Base-by-base conservation (phyloP, 129 eudicot genomes). In the Flaveria sonorensis region DNA sequence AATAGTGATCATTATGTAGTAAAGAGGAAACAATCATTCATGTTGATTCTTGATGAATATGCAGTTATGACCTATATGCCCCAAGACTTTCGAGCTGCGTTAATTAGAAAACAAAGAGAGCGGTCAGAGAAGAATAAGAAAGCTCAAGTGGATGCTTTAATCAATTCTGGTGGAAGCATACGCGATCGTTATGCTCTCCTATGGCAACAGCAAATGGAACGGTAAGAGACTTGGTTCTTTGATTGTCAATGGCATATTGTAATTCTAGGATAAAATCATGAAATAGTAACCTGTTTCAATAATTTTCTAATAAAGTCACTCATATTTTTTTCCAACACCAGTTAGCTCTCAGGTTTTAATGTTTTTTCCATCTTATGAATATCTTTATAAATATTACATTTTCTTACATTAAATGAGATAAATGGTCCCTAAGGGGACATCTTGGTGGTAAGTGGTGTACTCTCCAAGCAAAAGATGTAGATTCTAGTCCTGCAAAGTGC, bases 21-120 rank as follows among this genome's bases (percentile, higher is more conserved):
- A 14, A 57, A 43, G 21, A 3, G 39, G 40, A 14, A 61, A 59
- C 71, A 32, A 46, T 47, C 52, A 71, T 47, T 30, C 19, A 2
- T 26, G 3, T 1, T 30, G 61, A 42, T 7, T 77, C 62, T 36
- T 84, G 26, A 56, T 40, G 26, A 6, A 71, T 63, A 19, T 83
- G 82, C 84, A 92, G 98, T 92, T 75, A 92, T 92, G 98, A 92
- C 90, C 23, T 92, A 92, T 79, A 88, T 92, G 98, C 98, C 98
- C 71, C 96, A 88, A 88, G 98, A 92, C 70, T 92, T 92, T 63
- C 90, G 98, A 75, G 98, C 96, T 28, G 62, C 92, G 3, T 77
- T 92, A 63, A 92, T 92, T 36, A 87, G 96, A 79, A 88, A 89
- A 62, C 98, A 92, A 73, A 88, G 88, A 81, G 96, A 92, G 85